These are phyloP conservation scores for Metschnikowia peoriensis DNA, from an alignment of 805 yeast genomes.

Conservation along the genomic window DNA sequence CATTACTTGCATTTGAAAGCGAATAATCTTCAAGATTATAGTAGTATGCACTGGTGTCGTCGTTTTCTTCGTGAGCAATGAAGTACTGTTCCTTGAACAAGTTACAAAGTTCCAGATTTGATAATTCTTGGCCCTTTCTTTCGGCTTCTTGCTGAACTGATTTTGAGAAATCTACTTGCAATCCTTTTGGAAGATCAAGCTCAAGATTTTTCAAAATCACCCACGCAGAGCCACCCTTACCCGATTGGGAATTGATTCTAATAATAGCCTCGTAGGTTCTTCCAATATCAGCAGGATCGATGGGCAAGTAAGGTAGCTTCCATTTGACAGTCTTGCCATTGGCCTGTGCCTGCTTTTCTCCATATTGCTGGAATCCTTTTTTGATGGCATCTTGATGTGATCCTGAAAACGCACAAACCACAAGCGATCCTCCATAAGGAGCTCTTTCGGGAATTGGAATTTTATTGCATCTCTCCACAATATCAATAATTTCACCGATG, in stretches of 20 bases:
- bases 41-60: slow-evolving; percentile 16
- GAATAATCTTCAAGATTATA: slow-evolving; percentile 48
- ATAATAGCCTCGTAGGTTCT: slow-evolving; percentile 91
- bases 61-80: slow-evolving; percentile 33
- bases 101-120: slow-evolving; percentile 59
- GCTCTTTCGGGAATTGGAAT: slow-evolving; percentile 77
- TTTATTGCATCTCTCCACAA: slow-evolving; percentile 77
- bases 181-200: slow-evolving; percentile 76
- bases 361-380: slow-evolving; percentile 64
- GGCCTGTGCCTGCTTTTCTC: slow-evolving; percentile 35
- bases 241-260: slow-evolving; percentile 84
- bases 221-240: slow-evolving; percentile 92
- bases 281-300: slow-evolving; percentile 83
- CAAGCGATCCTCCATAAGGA: slow-evolving; percentile 80
- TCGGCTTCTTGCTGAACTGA: slow-evolving; percentile 73
- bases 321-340: slow-evolving; percentile 46
- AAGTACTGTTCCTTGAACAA: slow-evolving; percentile 63
- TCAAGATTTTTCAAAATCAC: slow-evolving; percentile 72
- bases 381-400: slow-evolving; percentile 90
- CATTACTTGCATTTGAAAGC: slow-evolving; percentile 37
- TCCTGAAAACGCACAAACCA: slow-evolving; percentile 80
- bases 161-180: slow-evolving; percentile 73
- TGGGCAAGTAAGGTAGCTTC: slow-evolving; percentile 79
- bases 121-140: slow-evolving; percentile 66
- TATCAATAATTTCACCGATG: slow-evolving; percentile 60